Conservation (phyloP, 2,329 filamentous ascomycete genomes). For the Bipolaris gigantea region DNA sequence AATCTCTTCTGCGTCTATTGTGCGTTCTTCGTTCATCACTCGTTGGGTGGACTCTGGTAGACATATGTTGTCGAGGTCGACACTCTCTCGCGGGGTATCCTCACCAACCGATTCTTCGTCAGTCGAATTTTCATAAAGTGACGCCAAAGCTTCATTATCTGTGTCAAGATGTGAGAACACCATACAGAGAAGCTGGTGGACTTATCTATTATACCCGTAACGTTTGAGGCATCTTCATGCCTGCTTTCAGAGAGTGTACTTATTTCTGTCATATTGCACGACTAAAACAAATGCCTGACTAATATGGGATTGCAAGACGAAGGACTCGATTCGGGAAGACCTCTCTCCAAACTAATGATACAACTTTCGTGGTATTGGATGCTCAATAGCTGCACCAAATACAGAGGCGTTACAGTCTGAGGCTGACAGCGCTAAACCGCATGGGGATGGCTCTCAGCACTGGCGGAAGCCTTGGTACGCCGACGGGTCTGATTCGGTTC, state of each 20-base stretch:
- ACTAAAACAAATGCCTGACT: background rate
- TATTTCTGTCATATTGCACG: background rate
- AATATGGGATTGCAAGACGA: background rate
- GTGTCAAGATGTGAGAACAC: too few relatives aligned
- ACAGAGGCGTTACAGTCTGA: background rate
- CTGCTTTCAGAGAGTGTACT: background rate
- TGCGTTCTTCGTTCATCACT: conserved; percentile 15
- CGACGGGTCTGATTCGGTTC: background rate
- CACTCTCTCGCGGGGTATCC: conserved; percentile 8
- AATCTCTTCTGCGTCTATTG: conserved; percentile 21
- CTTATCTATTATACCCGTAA: background rate
- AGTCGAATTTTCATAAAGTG: background rate
- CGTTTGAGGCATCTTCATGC: background rate
- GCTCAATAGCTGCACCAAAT: background rate
- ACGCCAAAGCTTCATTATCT: background rate
- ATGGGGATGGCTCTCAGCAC: conserved; percentile 4
- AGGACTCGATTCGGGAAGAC: background rate
- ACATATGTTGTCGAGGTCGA: conserved; percentile 22
- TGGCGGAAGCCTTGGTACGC: conserved; percentile 3
- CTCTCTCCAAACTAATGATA: background rate
- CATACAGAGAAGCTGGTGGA: too few relatives aligned
- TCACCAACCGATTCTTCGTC: background rate
- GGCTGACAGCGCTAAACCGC: background rate
- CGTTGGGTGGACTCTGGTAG: conserved; percentile 26
- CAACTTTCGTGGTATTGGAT: too few relatives aligned